Evolutionary conservation across 148 eudicot genomes (phyloP), one percentile per base, ranked within the genome.

Genomic region (Fagopyrum tataricum): DNA sequence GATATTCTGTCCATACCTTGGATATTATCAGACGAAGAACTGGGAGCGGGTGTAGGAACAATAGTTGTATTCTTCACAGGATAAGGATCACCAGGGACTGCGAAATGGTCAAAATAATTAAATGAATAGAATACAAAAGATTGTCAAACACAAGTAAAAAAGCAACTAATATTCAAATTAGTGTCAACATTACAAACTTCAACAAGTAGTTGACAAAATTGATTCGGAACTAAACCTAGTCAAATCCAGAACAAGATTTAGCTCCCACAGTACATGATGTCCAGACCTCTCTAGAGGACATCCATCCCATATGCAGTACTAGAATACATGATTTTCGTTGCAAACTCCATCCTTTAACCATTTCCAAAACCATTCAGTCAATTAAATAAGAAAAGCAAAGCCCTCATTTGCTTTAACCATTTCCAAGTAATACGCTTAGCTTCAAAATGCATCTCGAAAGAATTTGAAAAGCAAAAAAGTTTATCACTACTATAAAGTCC

Each of bases 61-160:
- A 70, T 73, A 39, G 71, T 73, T 4, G 17, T 70, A 53, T 75
- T 80, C 73, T 79, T 80, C 59, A 69, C 51, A 4, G 88, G 89
- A 79, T 89, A 91, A 41, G 97, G 90, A 71, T 90, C 93, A 4
- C 98, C 98, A 64, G 98, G 98, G 81, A 82, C 98, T 95, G 81
- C 37, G 77, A 77, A 4, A 70, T 23, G 52, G 64, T 18, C 14
- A 44, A 9, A 31, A 61, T 44, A 68, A 14, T 12, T 11, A 59
- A 75, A 73, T 24, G 21, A 75, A 46, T 8, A 67, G 24, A 46
- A 10, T 26, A 73, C 68, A 59, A 31, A 9, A 56, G 46, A 24
- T 37, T 18, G 62, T 41, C 49, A 24, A 66, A 37, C 31, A 23
- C 43, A 64, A 43, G 23, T 31, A 72, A 18, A 72, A 52, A 52